A percentile compares a stretch with the other conserved stretches of the same genome.
Evolutionary conservation across 2,329 filamentous ascomycete genomes (phyloP).

Genomic region (Trichoderma sp.): DNA sequence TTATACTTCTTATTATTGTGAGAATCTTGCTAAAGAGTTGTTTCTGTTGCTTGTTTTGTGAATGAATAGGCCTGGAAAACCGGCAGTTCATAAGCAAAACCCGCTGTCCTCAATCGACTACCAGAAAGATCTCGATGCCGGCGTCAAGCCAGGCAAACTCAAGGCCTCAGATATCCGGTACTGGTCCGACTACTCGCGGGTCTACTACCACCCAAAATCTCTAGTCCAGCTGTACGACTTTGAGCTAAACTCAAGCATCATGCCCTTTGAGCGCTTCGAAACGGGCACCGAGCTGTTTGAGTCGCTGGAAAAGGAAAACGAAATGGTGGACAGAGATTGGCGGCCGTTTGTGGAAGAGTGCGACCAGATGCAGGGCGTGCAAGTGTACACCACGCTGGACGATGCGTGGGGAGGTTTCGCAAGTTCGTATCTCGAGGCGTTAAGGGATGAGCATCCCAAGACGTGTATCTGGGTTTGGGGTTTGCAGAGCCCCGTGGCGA

Average conservation of each 20-base stretch:
- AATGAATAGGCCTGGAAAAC: slow-evolving; percentile 57
- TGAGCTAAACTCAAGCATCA: slow-evolving; percentile 73
- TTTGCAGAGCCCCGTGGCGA: slow-evolving; percentile 60
- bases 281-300: slow-evolving; percentile 75
- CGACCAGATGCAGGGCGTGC: slow-evolving; percentile 85
- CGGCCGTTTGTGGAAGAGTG: slow-evolving; percentile 88
- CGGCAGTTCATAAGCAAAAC: slow-evolving; percentile 65
- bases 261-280: slow-evolving; percentile 89
- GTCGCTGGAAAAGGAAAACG: slow-evolving; percentile 72
- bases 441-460: slow-evolving; percentile 91
- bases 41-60: neutral
- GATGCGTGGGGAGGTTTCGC: slow-evolving; percentile 82
- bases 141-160: slow-evolving; percentile 62
- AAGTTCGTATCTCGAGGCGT: slow-evolving; percentile 67
- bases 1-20: neutral
- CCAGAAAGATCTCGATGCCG: slow-evolving; percentile 74
- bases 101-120: slow-evolving; percentile 71
- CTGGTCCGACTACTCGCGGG: slow-evolving; percentile 92
- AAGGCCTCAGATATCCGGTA: slow-evolving; percentile 75
- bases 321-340: slow-evolving; percentile 86
- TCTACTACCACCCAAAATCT: slow-evolving; percentile 89
- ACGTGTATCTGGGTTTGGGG: slow-evolving; percentile 85
- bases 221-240: slow-evolving; percentile 85
- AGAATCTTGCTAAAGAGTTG: neutral
- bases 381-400: slow-evolving; percentile 68